These are phyloP conservation scores for Geosmithia putterillii DNA, from an alignment of 2,329 filamentous ascomycete species.

Conservation along the genomic window DNA sequence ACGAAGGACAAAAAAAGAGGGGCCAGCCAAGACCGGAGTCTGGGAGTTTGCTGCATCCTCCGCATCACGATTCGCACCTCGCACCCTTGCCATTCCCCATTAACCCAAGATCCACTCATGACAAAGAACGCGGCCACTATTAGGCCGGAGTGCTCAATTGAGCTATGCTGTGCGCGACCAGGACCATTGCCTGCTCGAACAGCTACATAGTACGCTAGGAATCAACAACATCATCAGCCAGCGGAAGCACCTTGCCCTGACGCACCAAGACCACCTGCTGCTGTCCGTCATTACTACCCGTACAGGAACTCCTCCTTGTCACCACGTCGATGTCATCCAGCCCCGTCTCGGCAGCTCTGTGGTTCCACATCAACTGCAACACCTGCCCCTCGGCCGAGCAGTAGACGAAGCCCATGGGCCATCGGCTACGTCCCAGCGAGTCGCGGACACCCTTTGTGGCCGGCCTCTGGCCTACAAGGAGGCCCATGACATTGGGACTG, in stretches of 20 bases:
- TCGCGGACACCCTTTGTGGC: constrained; percentile 72
- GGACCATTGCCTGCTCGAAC: no score
- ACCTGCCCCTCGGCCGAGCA: constrained; percentile 46
- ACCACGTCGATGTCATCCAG: constrained; percentile 45
- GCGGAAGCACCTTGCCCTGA: constrained; percentile 28
- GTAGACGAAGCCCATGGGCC: constrained; percentile 61
- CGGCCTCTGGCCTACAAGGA: constrained; percentile 56
- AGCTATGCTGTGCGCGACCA: neutral
- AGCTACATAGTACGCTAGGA: no score
- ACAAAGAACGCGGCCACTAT: neutral
- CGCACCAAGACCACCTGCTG: constrained; percentile 36
- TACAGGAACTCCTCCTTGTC: constrained; percentile 29
- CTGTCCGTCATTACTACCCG: constrained; percentile 15
- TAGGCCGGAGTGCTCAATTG: neutral
- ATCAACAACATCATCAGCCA: constrained; percentile 2
- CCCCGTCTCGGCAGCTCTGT: constrained; percentile 46
- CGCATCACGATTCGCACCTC: neutral
- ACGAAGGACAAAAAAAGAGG: neutral
- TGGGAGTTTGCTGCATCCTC: neutral
- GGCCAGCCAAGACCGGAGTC: neutral
- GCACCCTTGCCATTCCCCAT: constrained; percentile 10
- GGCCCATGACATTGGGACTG: constrained; percentile 40
- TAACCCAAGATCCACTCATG: neutral
- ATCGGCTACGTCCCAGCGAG: constrained; percentile 51
- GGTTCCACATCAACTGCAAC: constrained; percentile 64